Evolutionary conservation across 208 protist genomes (phyloP).

Genomic region (Angomonas deanei): DNA sequence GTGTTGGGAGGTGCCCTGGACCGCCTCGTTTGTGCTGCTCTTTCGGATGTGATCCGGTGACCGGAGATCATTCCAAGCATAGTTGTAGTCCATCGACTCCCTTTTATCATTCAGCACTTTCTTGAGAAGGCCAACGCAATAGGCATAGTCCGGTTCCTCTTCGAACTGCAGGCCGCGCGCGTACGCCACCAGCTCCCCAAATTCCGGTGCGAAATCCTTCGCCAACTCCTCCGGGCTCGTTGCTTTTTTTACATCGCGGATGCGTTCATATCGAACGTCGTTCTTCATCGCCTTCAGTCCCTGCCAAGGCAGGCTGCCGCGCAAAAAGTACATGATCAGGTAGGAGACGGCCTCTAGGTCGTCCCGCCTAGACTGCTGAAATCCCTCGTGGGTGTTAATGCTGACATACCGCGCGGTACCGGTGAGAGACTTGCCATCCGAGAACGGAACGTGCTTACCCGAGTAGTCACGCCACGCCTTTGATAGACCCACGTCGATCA

Average conservation of each 20-base stretch:
- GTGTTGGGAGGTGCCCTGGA: background rate
- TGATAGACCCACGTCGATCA: conserved; percentile 82
- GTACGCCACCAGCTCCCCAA: conserved; percentile 50
- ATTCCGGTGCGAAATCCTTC: conserved; percentile 49
- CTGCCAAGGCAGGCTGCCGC: conserved; percentile 96
- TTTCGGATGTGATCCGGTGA: conserved; percentile 1
- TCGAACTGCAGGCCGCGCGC: conserved; percentile 55
- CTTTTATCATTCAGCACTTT: conserved; percentile 23
- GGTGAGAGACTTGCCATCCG: conserved; percentile 56
- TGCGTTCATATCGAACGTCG: conserved; percentile 32
- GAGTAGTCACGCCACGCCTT: conserved; percentile 60
- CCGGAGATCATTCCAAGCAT: conserved; percentile 30
- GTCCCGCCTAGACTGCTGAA: conserved; percentile 88
- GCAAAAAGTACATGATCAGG: conserved; percentile 98
- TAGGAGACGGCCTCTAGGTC: conserved; percentile 85
- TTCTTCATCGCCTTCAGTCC: conserved; percentile 49
- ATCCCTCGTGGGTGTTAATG: conserved; percentile 98
- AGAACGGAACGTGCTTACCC: conserved; percentile 74
- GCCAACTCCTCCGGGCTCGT: conserved; percentile 44
- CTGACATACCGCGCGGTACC: conserved; percentile 83
- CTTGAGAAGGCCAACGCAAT: conserved; percentile 44
- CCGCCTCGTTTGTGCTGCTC: background rate
- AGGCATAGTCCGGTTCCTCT: conserved; percentile 69
- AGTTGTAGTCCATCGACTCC: conserved; percentile 59
- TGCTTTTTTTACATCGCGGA: conserved; percentile 53